phyloP scores from a whole-genome alignment of 1,284 basidiomycete genomes.

The Trichosporon faecale region DNA sequence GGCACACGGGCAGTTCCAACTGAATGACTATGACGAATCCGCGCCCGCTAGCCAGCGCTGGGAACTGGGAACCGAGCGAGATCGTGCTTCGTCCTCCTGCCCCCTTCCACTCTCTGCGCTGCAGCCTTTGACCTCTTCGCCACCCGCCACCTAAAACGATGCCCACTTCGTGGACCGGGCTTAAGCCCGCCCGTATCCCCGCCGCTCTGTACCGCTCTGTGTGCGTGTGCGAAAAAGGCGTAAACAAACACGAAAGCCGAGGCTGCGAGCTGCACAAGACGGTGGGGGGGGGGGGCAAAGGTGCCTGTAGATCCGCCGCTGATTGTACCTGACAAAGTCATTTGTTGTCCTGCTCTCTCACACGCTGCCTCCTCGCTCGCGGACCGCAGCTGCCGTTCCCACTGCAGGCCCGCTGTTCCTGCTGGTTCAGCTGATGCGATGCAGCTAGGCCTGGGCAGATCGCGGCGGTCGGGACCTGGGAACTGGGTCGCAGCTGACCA shows the following conservation, averaged over 20 bases:
- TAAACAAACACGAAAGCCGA: neutral
- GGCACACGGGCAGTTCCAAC: neutral
- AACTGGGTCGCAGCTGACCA: neutral
- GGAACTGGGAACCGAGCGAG: neutral
- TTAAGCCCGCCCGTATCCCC: neutral
- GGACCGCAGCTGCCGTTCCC: neutral
- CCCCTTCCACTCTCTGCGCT: neutral
- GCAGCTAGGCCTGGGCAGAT: neutral
- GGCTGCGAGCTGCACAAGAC: neutral
- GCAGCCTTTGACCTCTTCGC: neutral
- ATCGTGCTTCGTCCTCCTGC: neutral
- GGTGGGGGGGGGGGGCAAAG: neutral
- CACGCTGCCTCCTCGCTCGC: neutral
- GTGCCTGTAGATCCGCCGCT: constrained; percentile 5
- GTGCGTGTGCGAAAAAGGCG: neutral
- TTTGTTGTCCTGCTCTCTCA: neutral
- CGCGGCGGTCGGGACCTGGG: neutral
- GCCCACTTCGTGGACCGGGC: neutral
- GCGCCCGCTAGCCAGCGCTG: no score
- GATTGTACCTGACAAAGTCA: neutral
- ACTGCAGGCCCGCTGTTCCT: neutral
- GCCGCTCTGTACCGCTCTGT: neutral
- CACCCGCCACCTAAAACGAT: neutral
- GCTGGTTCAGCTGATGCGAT: neutral
- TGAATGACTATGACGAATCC: neutral